Evolutionary conservation across 1,139 yeast genomes (phyloP).

Genomic region (Pichia sp.): DNA sequence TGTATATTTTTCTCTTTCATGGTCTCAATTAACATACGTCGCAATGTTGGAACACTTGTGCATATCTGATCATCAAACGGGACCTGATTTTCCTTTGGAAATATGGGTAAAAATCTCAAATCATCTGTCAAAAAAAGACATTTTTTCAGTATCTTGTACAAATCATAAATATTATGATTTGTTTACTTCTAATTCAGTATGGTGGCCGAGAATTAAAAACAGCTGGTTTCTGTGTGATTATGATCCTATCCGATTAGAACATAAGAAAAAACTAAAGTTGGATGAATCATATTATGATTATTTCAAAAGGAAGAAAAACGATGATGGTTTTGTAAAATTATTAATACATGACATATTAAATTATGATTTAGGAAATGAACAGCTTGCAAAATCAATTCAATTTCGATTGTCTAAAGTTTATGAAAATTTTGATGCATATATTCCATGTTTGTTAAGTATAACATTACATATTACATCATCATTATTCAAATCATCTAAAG

Average conservation of each 20-base stretch:
- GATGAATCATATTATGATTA: conserved; percentile 8
- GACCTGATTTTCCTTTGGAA: conserved; percentile 11
- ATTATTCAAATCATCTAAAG: neutral
- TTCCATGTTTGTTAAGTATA: conserved; percentile 20
- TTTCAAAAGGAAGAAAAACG: conserved; percentile 5
- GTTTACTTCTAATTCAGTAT: conserved; percentile 8
- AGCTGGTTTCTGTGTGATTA: conserved; percentile 11
- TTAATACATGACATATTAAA: neutral
- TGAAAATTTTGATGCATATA: conserved; percentile 6
- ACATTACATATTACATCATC: conserved; percentile 16
- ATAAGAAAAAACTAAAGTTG: neutral
- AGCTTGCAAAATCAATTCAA: neutral
- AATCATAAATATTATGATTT: neutral
- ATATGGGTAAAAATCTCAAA: conserved; percentile 12
- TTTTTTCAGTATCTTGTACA: conserved; percentile 1
- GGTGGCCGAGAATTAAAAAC: conserved; percentile 9
- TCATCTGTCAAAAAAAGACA: neutral
- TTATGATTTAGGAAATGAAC: neutral
- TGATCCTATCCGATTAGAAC: conserved; percentile 1
- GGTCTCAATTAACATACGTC: no score
- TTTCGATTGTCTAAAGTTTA: conserved; percentile 1
- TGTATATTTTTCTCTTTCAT: no score
- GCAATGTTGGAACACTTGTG: no score
- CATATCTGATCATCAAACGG: no score
- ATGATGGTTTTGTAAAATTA: conserved; percentile 2